Base-by-base conservation (phyloP, 2,329 filamentous ascomycete genomes). In the Colletotrichum filicis region DNA sequence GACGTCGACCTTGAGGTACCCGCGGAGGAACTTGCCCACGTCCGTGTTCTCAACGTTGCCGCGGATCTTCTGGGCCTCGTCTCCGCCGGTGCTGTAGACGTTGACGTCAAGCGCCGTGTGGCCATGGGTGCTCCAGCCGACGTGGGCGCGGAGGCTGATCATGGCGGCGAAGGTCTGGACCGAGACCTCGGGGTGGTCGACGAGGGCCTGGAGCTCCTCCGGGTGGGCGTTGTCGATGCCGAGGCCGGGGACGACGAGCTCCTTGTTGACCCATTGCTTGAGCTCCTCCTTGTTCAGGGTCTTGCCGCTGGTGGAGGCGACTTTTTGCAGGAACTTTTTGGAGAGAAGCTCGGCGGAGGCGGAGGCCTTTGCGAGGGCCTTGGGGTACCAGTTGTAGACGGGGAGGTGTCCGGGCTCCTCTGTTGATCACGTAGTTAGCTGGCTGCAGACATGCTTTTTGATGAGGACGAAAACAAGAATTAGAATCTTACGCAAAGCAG, bases 11-110 rank as follows among this genome's bases (percentile, higher is more conserved):
- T 90, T 89, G 0, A 99, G 88, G 79, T 97, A 99, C 9, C 91
- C 85, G 8, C 91, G 86, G 71, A 99, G 83, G 81, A 98, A 99
- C 57, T 89, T 86, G 42, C 97, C 97, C 1, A 99, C 89, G 30
- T 98, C 95, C 0, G 92, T 98, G 80, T 99, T 99, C 86, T 99
- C 97, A 67, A 97, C 92, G 81, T 98, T 98, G 8, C 96, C 96
- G 3, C 90, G 85, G 7, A 98, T 87, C 16, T 88, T 86, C 56
- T 89, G 87, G 0, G 92, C 90, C 49, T 89, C 87, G 0, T 90
- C 87, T 4, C 94, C 92, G 58, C 88, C 87, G 0, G 93, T 95
- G 65, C 94, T 93, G 84, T 98, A 99, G 76, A 99, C 94, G 82
- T 99, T 99, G 61, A 99, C 97, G 80, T 99, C 97, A 8, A 97